Evolutionary conservation across 2,329 filamentous ascomycete species (phyloP).

Genomic region (Hypoxylon sp.): DNA sequence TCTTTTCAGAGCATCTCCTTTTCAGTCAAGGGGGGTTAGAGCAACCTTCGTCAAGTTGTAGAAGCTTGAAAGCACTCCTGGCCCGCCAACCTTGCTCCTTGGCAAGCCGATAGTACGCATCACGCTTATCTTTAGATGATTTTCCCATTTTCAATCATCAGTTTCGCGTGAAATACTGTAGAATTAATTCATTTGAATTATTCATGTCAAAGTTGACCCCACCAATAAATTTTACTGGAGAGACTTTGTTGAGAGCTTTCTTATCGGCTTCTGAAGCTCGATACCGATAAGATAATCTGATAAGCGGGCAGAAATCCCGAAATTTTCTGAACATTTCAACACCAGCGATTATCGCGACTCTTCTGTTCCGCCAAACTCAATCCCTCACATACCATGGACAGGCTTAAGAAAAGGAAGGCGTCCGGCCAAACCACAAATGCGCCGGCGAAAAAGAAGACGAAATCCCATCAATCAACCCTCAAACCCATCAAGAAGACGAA

Average conservation of each 20-base stretch:
- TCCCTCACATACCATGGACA: conserved; percentile 43
- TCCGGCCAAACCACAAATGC: conserved; percentile 33
- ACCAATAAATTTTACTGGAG: conserved; percentile 41
- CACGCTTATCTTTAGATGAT: conserved; percentile 98
- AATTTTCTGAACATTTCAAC: conserved; percentile 22
- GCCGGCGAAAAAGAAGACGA: conserved; percentile 48
- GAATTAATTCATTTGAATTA: conserved; percentile 28
- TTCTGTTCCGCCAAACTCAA: conserved; percentile 6
- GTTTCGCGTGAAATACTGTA: conserved; percentile 6
- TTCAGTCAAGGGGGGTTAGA: conserved; percentile 5
- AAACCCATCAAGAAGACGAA: conserved; percentile 50
- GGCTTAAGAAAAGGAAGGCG: conserved; percentile 50
- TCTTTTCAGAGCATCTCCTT: conserved; percentile 1
- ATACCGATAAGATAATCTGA: conserved; percentile 18
- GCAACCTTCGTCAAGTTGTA: conserved; percentile 89
- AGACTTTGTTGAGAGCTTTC: conserved; percentile 3
- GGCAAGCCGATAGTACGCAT: conserved; percentile 96
- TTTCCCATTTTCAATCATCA: conserved; percentile 79
- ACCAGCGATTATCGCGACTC: not conserved
- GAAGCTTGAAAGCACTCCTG: conserved; percentile 94
- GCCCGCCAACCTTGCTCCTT: conserved; percentile 99
- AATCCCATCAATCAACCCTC: conserved; percentile 20
- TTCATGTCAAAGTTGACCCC: conserved; percentile 2
- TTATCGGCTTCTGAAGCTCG: too few relatives aligned
- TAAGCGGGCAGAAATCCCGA: conserved; percentile 12